These are phyloP conservation scores for Fusarium algeriense DNA, from an alignment of 2,329 filamentous ascomycete species.

Conservation along the genomic window DNA sequence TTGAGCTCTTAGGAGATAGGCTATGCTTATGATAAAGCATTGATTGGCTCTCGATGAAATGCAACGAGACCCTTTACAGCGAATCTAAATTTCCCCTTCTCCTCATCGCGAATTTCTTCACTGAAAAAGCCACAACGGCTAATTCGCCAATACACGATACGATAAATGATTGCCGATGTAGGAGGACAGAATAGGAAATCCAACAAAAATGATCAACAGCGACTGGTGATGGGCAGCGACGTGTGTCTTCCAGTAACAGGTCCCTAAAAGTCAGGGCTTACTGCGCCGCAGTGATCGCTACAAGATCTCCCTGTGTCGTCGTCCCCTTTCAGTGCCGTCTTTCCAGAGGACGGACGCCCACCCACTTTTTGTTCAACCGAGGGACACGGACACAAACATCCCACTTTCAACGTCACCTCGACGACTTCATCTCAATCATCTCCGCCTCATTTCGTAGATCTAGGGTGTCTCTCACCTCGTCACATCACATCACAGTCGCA, in stretches of 20 bases:
- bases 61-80: constrained; percentile 7
- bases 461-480: neutral
- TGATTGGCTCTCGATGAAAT: constrained; percentile 24
- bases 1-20: no score
- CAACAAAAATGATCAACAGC: no score
- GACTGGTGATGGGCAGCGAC: no score
- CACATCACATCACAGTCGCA: neutral
- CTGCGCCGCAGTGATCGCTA: constrained; percentile 24
- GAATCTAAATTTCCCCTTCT: neutral
- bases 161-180: neutral
- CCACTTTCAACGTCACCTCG: constrained; percentile 29
- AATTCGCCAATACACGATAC: neutral
- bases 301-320: constrained; percentile 7
- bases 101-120: neutral
- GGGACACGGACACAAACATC: constrained; percentile 16
- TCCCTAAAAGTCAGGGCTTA: constrained; percentile 5
- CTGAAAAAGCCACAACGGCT: constrained; percentile 2
- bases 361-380: constrained; percentile 16
- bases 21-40: constrained; percentile 8
- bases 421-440: constrained; percentile 15
- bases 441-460: neutral
- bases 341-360: constrained; percentile 7
- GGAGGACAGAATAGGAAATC: constrained; percentile 11
- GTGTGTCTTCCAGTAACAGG: neutral
- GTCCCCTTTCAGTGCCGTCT: neutral